These are phyloP conservation scores for Prototheca wickerhamii DNA, from an alignment of 163 green algal species.

Conservation along the genomic window DNA sequence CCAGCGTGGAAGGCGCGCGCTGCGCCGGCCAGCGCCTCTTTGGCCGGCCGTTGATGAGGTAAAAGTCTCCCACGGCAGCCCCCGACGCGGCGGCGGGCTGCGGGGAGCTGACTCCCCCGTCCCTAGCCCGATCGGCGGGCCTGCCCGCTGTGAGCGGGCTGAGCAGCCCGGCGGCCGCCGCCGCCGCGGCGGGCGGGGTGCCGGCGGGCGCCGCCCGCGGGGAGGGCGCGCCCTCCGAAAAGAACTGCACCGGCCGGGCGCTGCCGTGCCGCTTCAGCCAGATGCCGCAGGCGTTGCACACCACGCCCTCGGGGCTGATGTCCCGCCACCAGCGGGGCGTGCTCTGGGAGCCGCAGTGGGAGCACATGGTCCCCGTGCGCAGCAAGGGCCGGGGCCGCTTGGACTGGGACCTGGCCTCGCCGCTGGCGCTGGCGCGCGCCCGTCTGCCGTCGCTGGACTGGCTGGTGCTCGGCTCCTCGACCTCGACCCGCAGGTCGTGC, in stretches of 20 bases:
- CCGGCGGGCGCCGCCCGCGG: no score
- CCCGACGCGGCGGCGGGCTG: not conserved
- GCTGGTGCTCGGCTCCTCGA: no score
- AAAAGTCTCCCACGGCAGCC: conserved; percentile 6
- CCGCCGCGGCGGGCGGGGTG: no score
- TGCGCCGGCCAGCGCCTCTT: conserved; percentile 13
- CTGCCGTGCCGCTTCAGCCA: conserved; percentile 34
- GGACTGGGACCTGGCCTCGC: no score
- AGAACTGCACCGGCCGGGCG: conserved; percentile 25
- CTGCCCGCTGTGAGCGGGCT: no score
- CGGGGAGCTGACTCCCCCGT: not conserved
- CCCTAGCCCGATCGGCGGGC: no score
- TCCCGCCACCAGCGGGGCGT: conserved; percentile 33
- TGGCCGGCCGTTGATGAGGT: conserved; percentile 31
- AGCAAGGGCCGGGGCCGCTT: no score
- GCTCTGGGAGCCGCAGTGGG: conserved; percentile 20
- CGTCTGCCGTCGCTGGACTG: no score
- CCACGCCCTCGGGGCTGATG: conserved; percentile 13
- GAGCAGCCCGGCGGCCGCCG: no score
- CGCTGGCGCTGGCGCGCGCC: no score
- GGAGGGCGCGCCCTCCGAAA: not conserved
- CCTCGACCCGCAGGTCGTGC: no score
- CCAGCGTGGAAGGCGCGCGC: not conserved
- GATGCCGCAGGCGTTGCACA: conserved; percentile 33
- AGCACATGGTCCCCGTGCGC: conserved; percentile 6